Conservation (phyloP, 2,329 filamentous ascomycete genomes). For the Cordyceps tenuipes region DNA sequence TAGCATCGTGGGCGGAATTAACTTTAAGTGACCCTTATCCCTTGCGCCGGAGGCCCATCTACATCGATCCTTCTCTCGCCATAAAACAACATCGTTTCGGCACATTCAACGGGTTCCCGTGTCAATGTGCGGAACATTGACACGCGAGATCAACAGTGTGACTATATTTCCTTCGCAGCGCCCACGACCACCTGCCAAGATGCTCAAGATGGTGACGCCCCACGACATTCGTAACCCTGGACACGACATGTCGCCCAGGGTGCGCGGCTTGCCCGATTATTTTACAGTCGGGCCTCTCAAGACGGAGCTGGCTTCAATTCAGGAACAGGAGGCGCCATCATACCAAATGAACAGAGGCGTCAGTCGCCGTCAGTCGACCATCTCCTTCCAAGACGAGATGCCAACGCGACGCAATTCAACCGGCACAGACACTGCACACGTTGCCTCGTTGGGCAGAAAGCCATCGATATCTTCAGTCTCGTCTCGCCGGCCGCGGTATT, state of each 20-base stretch:
- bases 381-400: conserved; percentile 28
- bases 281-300: conserved; percentile 16
- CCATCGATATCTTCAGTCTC: conserved; percentile 40
- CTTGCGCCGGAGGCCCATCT: background rate
- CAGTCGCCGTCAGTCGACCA: conserved; percentile 23
- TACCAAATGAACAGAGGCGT: background rate
- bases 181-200: conserved; percentile 18
- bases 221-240: conserved; percentile 26
- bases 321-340: conserved; percentile 14
- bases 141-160: conserved; percentile 12
- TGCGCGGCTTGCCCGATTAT: conserved; percentile 21
- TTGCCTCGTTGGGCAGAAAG: conserved; percentile 30
- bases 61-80: background rate
- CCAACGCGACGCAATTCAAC: conserved; percentile 19
- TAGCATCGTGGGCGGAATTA: conserved; percentile 1
- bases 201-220: conserved; percentile 18
- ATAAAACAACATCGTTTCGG: background rate
- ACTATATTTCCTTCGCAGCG: conserved; percentile 7
- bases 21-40: conserved; percentile 4
- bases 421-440: conserved; percentile 19
- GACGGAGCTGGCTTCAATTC: conserved; percentile 9
- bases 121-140: background rate
- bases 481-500: conserved; percentile 36
- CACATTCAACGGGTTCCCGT: background rate
- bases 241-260: conserved; percentile 36